Base-by-base conservation (phyloP, 192 early-diverging fungal genomes). In the Umbelopsis ramanniana region DNA sequence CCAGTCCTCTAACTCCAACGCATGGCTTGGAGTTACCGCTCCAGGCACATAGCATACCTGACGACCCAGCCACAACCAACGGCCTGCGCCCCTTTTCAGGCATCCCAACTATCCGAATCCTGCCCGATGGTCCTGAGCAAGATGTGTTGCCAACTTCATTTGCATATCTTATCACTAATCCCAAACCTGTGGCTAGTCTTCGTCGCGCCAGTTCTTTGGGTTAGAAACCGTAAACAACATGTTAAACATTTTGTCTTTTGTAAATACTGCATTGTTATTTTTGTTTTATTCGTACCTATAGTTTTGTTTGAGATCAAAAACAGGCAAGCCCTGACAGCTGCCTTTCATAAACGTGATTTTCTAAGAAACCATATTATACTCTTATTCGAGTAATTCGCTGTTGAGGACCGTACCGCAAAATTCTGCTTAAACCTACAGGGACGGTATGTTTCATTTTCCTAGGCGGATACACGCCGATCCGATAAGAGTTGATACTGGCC, bases 91-190 rank as follows among this genome's bases (percentile, higher is more conserved):
- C 10, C 14, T 37, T 29, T 17, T 17, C 12, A 12, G 57, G 33
- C 35, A 37, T 37, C 2, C 57, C 57, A 63, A 29, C 15, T 2
- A 63, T 63, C 5, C 12, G 26, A 37, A 37, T 35, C 12, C 1
- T 11, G 10, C 29, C 57, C 26, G 26, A 63, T 37, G 6, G 19
- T 14, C 14, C 26, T 37, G 14, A 63, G 17, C 29, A 63, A 3
- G 33, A 63, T 37, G 57, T 63, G 3, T 37, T 29, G 14, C 57
- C 57, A 63, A 63, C 57, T 3, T 63, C 57, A 7, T 29, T 63
- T 37, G 57, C 57, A 29, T 63, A 63, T n/a, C 57, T 63, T 14
- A 63, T 63, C 57, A 63, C 57, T 5, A 63, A 63, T 26, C 57
- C 57, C 24, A 63, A 63, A 37, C 57, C 57, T 35, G 33, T 63